Conservation (phyloP, 345 rosid genomes). For the Ricinus communis region DNA sequence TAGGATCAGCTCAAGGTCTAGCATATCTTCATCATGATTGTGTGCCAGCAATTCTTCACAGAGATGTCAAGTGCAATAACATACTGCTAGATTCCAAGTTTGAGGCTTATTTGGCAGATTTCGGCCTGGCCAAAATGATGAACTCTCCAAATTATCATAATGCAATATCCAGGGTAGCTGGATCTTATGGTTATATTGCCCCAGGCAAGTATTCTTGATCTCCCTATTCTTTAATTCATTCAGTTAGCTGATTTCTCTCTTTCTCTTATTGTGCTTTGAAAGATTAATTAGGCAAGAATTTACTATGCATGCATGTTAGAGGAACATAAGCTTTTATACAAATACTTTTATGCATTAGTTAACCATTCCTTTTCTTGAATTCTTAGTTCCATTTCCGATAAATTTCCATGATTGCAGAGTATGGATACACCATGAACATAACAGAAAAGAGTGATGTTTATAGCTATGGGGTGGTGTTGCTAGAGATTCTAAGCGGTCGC, state of each 20-base stretch:
- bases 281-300: no score
- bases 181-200: slow-evolving; percentile 93
- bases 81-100: slow-evolving; percentile 79
- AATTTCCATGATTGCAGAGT: slow-evolving; percentile 53
- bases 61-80: slow-evolving; percentile 92
- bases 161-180: slow-evolving; percentile 84
- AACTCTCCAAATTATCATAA: slow-evolving; percentile 69
- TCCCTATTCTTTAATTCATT: neutral
- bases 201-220: slow-evolving; percentile 60
- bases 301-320: no score
- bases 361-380: no score
- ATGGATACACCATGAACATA: slow-evolving; percentile 92
- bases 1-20: slow-evolving; percentile 88
- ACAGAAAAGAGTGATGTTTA: slow-evolving; percentile 95
- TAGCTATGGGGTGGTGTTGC: slow-evolving; percentile 88
- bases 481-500: slow-evolving; percentile 82
- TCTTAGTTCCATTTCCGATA: slow-evolving; percentile 6
- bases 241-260: no score
- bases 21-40: slow-evolving; percentile 96
- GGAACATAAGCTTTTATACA: no score
- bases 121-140: slow-evolving; percentile 88
- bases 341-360: neutral
- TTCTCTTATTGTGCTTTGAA: no score
- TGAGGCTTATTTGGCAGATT: slow-evolving; percentile 86
- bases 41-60: slow-evolving; percentile 78